Evolutionary conservation across 768 basidiomycete species (phyloP).

Genomic region (Leccinum rimulosum): DNA sequence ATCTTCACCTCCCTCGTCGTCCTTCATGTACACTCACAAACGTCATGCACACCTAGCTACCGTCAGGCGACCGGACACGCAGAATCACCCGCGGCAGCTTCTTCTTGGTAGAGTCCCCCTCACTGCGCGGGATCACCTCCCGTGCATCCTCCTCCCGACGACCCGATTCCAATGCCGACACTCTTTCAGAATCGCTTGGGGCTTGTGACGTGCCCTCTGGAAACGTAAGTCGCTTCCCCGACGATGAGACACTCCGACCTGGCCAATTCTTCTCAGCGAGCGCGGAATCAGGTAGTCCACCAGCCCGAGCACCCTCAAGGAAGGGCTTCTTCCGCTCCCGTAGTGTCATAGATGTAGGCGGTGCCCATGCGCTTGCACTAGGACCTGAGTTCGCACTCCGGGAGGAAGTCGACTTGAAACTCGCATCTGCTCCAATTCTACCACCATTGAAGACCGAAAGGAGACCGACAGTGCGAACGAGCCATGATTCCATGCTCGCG

Average conservation of each 20-base stretch:
- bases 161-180: background rate
- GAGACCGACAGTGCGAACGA: conserved; percentile 47
- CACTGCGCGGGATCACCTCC: conserved; percentile 1
- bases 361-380: background rate
- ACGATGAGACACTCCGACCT: conserved; percentile 6
- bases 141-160: background rate
- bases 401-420: conserved; percentile 1
- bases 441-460: conserved; percentile 10
- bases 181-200: background rate
- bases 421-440: background rate
- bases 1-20: background rate
- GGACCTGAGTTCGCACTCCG: background rate
- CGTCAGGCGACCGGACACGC: conserved; percentile 43
- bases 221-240: background rate
- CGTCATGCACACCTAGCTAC: background rate
- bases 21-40: background rate
- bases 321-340: conserved; percentile 44
- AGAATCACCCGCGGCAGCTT: conserved; percentile 56
- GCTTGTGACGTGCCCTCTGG: background rate
- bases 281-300: background rate
- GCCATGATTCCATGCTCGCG: conserved; percentile 46
- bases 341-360: conserved; percentile 37
- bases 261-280: background rate
- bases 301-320: background rate
- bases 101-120: conserved; percentile 36